Evolutionary conservation across 106 monocot species (phyloP).

Genomic region (Xerophyta viscosa): DNA sequence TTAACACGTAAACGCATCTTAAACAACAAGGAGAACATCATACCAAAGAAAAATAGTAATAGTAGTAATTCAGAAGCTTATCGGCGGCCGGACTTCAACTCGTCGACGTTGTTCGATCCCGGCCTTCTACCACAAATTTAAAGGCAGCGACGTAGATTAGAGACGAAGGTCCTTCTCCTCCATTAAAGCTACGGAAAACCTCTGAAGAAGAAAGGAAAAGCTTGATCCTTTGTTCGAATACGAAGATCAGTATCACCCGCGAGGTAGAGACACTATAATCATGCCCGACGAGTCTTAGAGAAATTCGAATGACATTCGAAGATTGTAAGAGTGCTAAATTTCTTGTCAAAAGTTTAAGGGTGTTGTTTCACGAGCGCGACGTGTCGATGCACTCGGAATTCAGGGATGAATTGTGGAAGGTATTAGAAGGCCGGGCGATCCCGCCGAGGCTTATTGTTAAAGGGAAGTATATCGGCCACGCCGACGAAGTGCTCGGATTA

Average conservation of each 20-base stretch:
- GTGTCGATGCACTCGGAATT: conserved; percentile 65
- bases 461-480: conserved; percentile 71
- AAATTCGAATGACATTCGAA: conserved; percentile 5
- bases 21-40: conserved; percentile 15
- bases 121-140: conserved; percentile 27
- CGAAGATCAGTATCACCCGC: conserved; percentile 5
- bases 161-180: neutral
- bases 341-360: conserved; percentile 31
- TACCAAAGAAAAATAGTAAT: neutral
- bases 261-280: neutral
- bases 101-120: conserved; percentile 34
- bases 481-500: conserved; percentile 54
- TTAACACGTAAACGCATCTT: neutral
- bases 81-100: conserved; percentile 25
- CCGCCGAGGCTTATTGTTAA: conserved; percentile 72
- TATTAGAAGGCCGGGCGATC: conserved; percentile 23
- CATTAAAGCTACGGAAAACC: neutral
- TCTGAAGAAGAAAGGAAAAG: too few relatives aligned
- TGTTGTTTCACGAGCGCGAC: conserved; percentile 62
- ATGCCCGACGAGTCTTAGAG: conserved; percentile 6
- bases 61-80: neutral
- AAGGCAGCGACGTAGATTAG: conserved; percentile 19
- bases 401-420: conserved; percentile 63
- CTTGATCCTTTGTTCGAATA: conserved; percentile 22
- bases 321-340: conserved; percentile 40